phyloP scores from a whole-genome alignment of 176 grass and related monocot genomes.

The Pontederia paniculata region DNA sequence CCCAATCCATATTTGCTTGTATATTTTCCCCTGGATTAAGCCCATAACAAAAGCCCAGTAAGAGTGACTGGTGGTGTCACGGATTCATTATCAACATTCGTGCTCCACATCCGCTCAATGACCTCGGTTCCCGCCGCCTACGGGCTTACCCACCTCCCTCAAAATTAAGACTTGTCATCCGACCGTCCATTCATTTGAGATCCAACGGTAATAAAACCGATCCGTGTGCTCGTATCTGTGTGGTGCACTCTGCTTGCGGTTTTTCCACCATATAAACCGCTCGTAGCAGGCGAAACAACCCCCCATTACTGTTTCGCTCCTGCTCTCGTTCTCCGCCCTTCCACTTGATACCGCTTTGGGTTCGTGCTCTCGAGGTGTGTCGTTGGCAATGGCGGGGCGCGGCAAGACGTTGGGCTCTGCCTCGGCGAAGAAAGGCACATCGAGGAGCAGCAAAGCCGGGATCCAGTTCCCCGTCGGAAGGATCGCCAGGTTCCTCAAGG shows the following conservation, averaged over 20 bases:
- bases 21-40: too few species aligned
- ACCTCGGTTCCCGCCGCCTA: background rate
- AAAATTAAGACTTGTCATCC: background rate
- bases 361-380: background rate
- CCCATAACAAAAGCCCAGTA: too few species aligned
- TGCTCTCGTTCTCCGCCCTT: too few species aligned
- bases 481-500: conserved; percentile 90
- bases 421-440: conserved; percentile 65
- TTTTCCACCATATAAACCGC: background rate
- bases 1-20: too few species aligned
- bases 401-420: conserved; percentile 87
- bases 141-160: background rate
- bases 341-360: background rate
- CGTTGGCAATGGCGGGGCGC: conserved; percentile 19
- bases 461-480: conserved; percentile 93
- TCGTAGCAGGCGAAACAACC: background rate
- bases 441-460: conserved; percentile 92
- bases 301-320: background rate
- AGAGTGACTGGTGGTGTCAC: too few species aligned
- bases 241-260: background rate
- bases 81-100: too few species aligned
- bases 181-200: background rate
- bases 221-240: background rate
- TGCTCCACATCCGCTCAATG: background rate
- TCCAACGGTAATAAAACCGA: background rate